Evolutionary conservation across 2,329 filamentous ascomycete species (phyloP).

Genomic region (Verticillium alfalfae): DNA sequence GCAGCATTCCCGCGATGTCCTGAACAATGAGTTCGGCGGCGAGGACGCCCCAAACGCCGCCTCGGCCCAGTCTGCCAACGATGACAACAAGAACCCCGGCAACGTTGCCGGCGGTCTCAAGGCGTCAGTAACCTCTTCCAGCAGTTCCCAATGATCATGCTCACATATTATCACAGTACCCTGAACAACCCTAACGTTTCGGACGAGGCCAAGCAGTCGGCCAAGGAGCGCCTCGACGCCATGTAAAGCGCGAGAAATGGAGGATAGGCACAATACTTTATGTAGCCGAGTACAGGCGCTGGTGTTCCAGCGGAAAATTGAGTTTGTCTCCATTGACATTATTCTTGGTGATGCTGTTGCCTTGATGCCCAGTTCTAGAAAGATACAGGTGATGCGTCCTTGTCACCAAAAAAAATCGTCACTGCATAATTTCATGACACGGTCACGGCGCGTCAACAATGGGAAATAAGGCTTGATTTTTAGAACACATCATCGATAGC

Average conservation of each 20-base stretch:
- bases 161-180: slow-evolving; percentile 24
- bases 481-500: slow-evolving; percentile 80
- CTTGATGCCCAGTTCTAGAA: no score
- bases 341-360: no score
- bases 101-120: slow-evolving; percentile 48
- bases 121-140: slow-evolving; percentile 29
- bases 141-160: neutral
- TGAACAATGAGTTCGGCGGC: slow-evolving; percentile 43
- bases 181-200: slow-evolving; percentile 52
- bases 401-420: no score
- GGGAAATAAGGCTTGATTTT: neutral
- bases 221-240: slow-evolving; percentile 43
- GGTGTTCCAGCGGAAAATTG: neutral
- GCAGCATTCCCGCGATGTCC: slow-evolving; percentile 46
- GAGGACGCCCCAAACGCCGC: slow-evolving; percentile 25
- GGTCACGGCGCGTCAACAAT: no score
- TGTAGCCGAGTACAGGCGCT: neutral
- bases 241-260: slow-evolving; percentile 18
- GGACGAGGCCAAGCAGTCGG: slow-evolving; percentile 49
- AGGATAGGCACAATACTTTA: no score
- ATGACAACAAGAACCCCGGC: slow-evolving; percentile 43
- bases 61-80: slow-evolving; percentile 16
- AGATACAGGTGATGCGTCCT: no score
- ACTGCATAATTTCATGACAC: no score
- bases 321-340: no score